Evolutionary conservation across 2,329 filamentous ascomycete species (phyloP).

Genomic region (Macrophomina phaseolina): DNA sequence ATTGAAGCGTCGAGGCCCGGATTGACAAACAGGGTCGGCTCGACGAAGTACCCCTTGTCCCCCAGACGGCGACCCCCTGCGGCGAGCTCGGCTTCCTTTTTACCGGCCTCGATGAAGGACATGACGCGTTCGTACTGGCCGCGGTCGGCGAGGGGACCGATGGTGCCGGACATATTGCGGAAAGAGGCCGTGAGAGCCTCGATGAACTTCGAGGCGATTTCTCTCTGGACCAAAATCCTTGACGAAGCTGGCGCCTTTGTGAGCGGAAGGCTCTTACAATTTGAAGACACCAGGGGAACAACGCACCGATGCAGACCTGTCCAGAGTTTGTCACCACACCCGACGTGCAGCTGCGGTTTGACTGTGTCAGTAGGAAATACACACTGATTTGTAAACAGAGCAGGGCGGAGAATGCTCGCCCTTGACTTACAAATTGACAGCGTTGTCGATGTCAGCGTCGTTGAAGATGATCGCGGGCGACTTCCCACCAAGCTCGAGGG

Average conservation of each 20-base stretch:
- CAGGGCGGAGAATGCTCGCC: no score
- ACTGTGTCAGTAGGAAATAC: background rate
- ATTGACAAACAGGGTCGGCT: conserved; percentile 42
- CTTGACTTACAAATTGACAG: conserved; percentile 32
- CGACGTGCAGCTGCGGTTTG: conserved; percentile 27
- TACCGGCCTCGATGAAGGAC: conserved; percentile 43
- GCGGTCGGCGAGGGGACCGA: conserved; percentile 41
- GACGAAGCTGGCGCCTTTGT: conserved; percentile 32
- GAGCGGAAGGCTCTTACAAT: background rate
- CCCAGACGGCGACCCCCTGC: conserved; percentile 41
- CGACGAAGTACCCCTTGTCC: conserved; percentile 38
- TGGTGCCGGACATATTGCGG: conserved; percentile 31
- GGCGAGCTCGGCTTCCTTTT: conserved; percentile 39
- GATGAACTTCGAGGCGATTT: conserved; percentile 40
- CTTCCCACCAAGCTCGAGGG: conserved; percentile 56
- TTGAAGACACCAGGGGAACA: background rate
- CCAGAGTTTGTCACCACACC: conserved; percentile 35
- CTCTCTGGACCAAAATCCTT: conserved; percentile 38
- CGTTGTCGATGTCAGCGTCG: conserved; percentile 56
- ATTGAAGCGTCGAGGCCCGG: conserved; percentile 36
- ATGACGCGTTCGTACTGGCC: conserved; percentile 43
- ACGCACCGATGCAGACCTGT: conserved; percentile 34
- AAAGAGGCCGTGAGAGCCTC: conserved; percentile 37
- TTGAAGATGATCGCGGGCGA: conserved; percentile 56
- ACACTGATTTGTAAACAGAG: no score